A percentile compares a stretch with the other conserved stretches of the same genome.
These are phyloP conservation scores for Eucalyptus victrix DNA, from an alignment of 345 rosid species.

Conservation along the genomic window DNA sequence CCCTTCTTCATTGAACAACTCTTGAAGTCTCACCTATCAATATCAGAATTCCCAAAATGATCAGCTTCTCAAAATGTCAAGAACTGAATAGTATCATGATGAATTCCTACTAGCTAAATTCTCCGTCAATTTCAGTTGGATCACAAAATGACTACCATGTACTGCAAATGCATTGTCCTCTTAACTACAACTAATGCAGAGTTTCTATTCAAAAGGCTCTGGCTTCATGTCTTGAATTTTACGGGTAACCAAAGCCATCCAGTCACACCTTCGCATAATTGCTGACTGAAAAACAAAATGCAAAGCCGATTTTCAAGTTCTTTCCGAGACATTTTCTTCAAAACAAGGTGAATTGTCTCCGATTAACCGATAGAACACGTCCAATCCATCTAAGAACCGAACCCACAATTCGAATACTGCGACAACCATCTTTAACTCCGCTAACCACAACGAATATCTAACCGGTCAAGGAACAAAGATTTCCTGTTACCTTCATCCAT, in stretches of 20 bases:
- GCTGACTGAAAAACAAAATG: neutral
- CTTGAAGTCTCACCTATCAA: slow-evolving; percentile 30
- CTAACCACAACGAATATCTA: neutral
- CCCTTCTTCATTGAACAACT: slow-evolving; percentile 63
- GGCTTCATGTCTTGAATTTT: neutral
- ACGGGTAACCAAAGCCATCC: neutral
- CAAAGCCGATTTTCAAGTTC: neutral
- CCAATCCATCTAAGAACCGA: neutral
- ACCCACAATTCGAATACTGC: neutral
- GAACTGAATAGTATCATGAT: neutral
- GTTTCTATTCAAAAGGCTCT: neutral
- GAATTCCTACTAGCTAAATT: neutral
- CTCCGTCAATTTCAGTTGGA: neutral
- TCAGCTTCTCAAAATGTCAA: neutral
- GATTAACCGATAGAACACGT: neutral
- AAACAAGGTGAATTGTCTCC: neutral
- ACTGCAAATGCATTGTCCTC: neutral
- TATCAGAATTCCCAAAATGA: neutral
- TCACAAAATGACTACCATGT: neutral
- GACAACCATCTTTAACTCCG: neutral
- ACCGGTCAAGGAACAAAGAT: neutral
- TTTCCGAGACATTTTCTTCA: neutral
- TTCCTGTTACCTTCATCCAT: neutral
- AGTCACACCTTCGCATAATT: neutral
- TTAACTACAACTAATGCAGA: neutral